Evolutionary conservation across 139 green algal genomes (phyloP).

Genomic region (Chlorella sp.): DNA sequence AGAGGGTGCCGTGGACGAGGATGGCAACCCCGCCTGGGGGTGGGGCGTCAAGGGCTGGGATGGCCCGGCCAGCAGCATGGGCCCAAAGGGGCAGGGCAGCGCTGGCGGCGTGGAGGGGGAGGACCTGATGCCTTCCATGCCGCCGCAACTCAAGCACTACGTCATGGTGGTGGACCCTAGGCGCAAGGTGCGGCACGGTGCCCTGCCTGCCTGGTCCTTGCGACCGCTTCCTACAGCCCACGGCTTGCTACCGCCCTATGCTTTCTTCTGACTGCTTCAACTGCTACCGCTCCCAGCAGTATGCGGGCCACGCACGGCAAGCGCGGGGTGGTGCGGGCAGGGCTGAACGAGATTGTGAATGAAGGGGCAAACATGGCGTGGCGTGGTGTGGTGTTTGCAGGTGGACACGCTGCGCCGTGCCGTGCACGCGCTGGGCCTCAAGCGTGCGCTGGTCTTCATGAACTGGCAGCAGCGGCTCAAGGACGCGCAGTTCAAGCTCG

Average conservation of each 20-base stretch:
- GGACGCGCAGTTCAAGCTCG: conserved; percentile 80
- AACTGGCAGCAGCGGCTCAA: conserved; percentile 88
- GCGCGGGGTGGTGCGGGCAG: too few species aligned
- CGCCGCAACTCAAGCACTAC: conserved; percentile 64
- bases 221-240: too few species aligned
- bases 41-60: conserved; percentile 50
- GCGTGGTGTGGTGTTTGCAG: conserved; percentile 22
- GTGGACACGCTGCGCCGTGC: conserved; percentile 73
- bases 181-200: background rate
- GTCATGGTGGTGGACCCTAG: conserved; percentile 14
- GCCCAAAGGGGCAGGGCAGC: conserved; percentile 19
- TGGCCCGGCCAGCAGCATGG: conserved; percentile 19
- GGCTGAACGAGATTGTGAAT: too few species aligned
- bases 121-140: conserved; percentile 48
- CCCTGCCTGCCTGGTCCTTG: too few species aligned
- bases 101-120: conserved; percentile 39
- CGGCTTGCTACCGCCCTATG: too few species aligned
- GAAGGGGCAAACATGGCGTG: too few species aligned
- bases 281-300: too few species aligned
- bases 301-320: too few species aligned
- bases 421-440: conserved; percentile 74
- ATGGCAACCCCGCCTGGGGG: conserved; percentile 38
- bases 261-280: too few species aligned
- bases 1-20: too few species aligned
- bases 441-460: conserved; percentile 89